Evolutionary conservation across 148 eudicot species (phyloP), one percentile per base, ranked within the genome.

Genomic region (Selenicereus undatus): DNA sequence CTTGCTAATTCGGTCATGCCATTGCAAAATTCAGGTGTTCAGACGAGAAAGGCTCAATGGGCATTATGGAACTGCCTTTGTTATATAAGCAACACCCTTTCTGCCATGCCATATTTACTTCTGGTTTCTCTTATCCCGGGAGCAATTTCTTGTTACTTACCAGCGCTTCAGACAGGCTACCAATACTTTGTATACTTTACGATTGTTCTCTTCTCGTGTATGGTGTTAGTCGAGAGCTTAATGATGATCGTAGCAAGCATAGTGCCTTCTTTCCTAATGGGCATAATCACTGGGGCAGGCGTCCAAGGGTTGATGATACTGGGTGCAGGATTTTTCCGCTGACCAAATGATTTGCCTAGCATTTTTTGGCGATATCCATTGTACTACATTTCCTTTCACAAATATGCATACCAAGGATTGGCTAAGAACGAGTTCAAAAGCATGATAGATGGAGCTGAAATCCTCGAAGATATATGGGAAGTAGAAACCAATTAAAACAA

Each of bases 161-260:
- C 83, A 4, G 92, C 91, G 9, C 89, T 91, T 24, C 92, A 87
- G 36, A 78, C 48, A 13, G 88, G 81, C 54, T 75, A n/a, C 30
- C 32, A 79, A 2, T 85, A 87, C 66, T 88, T 90, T n/a, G 0
- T 75, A 10, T 91, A 83, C 85, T 91, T 81, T 12, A 76, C 72
- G 24, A 5, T 43, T 11, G n/a, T 84, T 4, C 42, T 89, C 0
- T 91, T 88, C 54, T 51, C 76, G 4, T 78, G 88, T 66, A 88
- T 88, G 86, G 14, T 88, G 42, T 30, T 89, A 17, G 88, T 91
- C 1, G 93, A 91, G 78, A 90, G 95, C 86, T 78, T 87, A 29
- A 91, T 90, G 93, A 91, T 91, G 95, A 79, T 90, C 4, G 86
- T 91, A 4, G 93, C 93, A 18, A 88, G 89, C 65, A 22, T 89